Conservation (phyloP, 768 basidiomycete genomes). For the Chalciporus chontae region DNA sequence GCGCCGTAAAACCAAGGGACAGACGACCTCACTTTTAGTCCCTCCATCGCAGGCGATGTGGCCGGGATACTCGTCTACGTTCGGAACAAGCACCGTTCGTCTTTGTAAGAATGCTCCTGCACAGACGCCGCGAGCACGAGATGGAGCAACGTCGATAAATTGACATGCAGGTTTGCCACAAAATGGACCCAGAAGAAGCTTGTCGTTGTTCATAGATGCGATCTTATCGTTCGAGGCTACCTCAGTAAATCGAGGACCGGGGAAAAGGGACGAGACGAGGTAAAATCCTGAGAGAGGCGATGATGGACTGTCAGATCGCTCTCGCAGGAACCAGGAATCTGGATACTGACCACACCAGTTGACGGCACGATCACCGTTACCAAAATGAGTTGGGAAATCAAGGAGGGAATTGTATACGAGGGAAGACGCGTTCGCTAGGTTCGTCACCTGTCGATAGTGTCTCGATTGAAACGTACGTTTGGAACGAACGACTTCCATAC, state of each 20-base stretch:
- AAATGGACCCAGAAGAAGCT: conserved; percentile 76
- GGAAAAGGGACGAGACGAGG: conserved; percentile 62
- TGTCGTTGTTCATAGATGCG: conserved; percentile 7
- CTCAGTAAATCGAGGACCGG: conserved; percentile 34
- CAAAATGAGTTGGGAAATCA: conserved; percentile 64
- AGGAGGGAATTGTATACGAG: conserved; percentile 76
- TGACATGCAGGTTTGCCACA: conserved; percentile 92
- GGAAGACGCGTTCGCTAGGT: conserved; percentile 79
- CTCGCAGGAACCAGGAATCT: not conserved
- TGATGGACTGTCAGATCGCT: not conserved
- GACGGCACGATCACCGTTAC: conserved; percentile 58
- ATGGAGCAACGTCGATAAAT: conserved; percentile 59
- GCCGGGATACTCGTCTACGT: conserved; percentile 81
- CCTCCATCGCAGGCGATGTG: conserved; percentile 94
- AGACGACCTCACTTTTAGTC: conserved; percentile 87
- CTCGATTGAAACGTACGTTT: conserved; percentile 2
- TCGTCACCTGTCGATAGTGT: conserved; percentile 58
- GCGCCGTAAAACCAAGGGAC: conserved; percentile 55
- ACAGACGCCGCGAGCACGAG: conserved; percentile 73
- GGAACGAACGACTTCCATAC: conserved; percentile 39
- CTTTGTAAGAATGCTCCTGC: conserved; percentile 66
- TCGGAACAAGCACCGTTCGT: conserved; percentile 61
- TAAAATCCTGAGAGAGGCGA: conserved; percentile 72
- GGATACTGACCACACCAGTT: conserved; percentile 86
- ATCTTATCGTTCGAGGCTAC: conserved; percentile 12